Base-by-base conservation (phyloP, 108 stramenopile genomes). In the Skeletonema potamos region DNA sequence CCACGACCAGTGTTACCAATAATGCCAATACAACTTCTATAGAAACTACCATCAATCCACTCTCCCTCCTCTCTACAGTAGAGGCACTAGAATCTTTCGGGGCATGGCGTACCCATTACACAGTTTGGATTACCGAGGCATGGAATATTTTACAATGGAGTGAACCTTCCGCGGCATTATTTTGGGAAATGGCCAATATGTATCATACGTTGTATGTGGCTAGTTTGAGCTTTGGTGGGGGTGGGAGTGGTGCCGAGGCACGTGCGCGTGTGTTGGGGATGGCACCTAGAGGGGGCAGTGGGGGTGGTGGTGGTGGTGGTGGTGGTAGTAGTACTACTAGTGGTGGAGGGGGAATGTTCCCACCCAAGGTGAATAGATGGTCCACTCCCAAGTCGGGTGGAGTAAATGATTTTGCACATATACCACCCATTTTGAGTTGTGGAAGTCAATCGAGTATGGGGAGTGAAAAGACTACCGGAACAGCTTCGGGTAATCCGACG, bases 181-280 rank as follows among this genome's bases (percentile, higher is more conserved):
- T 97, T 80, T 97, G 96, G 96, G 96, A 97, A 81, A 97, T 97
- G 94, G 93, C 95, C 27, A 90, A 89, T 69, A 92, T 97, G 92
- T 97, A 91, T 73, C 92, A 94, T 62, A 89, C 92, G 13, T 70
- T 94, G 9, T 91, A 90, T 70, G 76, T 89, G 56, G 89, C 89
- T 26, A 71, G 79, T 74, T 12, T 77, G 89, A 66, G 79, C 78
- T 43, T 75, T 27, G 33, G 60, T 29, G 74, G 80, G 56, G 74
- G 74, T 30, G 80, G 80, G 27, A 76, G 74, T 37, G 80, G 59
- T 13, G 73, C 55, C 8, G 73, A 48, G 20, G 54, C 51, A 12
- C 27, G 77, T 12, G 60, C 51, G 8, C 43, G 65, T 13, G 27
- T 71, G 0, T 62, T 78, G 59, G 51, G 64, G 58, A 10, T 15